Evolutionary conservation across 495 filamentous ascomycete species (phyloP).

Genomic region (Cryomyces antarcticus): DNA sequence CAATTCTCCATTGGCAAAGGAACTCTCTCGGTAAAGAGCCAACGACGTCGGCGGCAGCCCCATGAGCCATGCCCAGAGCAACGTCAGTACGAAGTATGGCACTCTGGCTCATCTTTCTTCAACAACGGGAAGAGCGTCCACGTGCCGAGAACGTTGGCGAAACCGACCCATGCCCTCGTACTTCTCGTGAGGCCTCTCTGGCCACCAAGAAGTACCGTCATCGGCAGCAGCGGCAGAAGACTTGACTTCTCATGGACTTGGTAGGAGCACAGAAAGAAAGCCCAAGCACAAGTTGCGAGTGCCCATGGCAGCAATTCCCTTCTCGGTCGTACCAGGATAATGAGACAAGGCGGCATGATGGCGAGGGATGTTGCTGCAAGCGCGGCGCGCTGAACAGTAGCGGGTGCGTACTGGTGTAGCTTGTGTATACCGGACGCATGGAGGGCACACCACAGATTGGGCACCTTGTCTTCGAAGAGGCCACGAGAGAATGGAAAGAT

Average conservation of each 20-base stretch:
- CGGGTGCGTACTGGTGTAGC: slow-evolving; percentile 36
- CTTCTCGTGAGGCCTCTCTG: slow-evolving; percentile 54
- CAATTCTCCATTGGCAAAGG: slow-evolving; percentile 19
- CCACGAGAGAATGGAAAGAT: slow-evolving; percentile 87
- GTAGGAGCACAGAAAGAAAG: slow-evolving; percentile 91
- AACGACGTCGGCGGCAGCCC: slow-evolving; percentile 64
- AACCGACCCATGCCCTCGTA: slow-evolving; percentile 73
- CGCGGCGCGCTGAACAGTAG: slow-evolving; percentile 55
- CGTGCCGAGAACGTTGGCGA: slow-evolving; percentile 71
- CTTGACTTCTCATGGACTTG: slow-evolving; percentile 98
- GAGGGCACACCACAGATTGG: slow-evolving; percentile 88
- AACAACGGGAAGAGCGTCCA: slow-evolving; percentile 93
- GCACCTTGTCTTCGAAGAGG: slow-evolving; percentile 95
- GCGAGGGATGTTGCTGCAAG: slow-evolving; percentile 52
- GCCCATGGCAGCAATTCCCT: slow-evolving; percentile 60
- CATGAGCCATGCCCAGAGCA: slow-evolving; percentile 78
- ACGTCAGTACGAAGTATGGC: slow-evolving; percentile 64
- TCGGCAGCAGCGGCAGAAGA: slow-evolving; percentile 72
- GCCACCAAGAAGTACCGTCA: slow-evolving; percentile 67
- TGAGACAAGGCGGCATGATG: slow-evolving; percentile 55
- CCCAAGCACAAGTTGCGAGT: slow-evolving; percentile 71
- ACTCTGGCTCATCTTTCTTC: slow-evolving; percentile 55
- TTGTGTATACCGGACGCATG: slow-evolving; percentile 58
- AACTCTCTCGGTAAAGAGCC: slow-evolving; percentile 35
- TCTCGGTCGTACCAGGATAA: slow-evolving; percentile 60